Conservation (phyloP, 106 monocot genomes). For the Gastrodia elata region DNA sequence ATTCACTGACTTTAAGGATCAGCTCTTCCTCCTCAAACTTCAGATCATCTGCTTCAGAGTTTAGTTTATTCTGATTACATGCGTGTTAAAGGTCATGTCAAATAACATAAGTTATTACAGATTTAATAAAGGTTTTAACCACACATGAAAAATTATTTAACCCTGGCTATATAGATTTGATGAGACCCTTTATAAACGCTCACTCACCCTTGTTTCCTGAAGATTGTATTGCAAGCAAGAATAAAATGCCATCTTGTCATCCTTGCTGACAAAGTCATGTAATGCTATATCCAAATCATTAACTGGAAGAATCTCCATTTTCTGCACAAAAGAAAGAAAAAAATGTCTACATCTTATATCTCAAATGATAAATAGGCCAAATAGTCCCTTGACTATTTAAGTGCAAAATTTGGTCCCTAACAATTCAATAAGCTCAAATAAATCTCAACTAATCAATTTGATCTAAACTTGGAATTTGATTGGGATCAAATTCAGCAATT, state of each 20-base stretch:
- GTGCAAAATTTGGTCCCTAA: too few species aligned
- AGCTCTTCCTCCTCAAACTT: slow-evolving; percentile 79
- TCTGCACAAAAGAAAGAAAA: slow-evolving; percentile 37
- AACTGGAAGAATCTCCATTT: slow-evolving; percentile 99
- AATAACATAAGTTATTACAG: neutral
- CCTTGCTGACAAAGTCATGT: slow-evolving; percentile 97
- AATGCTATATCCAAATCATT: slow-evolving; percentile 97
- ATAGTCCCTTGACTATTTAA: too few species aligned
- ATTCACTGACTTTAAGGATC: slow-evolving; percentile 69
- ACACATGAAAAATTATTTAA: neutral
- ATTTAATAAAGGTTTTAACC: neutral
- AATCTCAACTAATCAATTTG: too few species aligned
- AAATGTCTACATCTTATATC: neutral
- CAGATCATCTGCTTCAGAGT: slow-evolving; percentile 48
- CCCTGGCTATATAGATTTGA: neutral
- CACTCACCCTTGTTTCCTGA: slow-evolving; percentile 74
- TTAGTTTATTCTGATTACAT: slow-evolving; percentile 62
- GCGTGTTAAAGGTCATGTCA: slow-evolving; percentile 1
- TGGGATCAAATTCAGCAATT: too few species aligned
- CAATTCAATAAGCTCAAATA: too few species aligned
- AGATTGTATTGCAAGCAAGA: slow-evolving; percentile 89
- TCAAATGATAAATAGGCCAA: too few species aligned
- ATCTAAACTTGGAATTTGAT: too few species aligned
- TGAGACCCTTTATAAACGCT: slow-evolving; percentile 8
- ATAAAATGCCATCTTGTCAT: slow-evolving; percentile 93